Evolutionary conservation across 148 eudicot species (phyloP).

Genomic region (Euryodendron excelsum): DNA sequence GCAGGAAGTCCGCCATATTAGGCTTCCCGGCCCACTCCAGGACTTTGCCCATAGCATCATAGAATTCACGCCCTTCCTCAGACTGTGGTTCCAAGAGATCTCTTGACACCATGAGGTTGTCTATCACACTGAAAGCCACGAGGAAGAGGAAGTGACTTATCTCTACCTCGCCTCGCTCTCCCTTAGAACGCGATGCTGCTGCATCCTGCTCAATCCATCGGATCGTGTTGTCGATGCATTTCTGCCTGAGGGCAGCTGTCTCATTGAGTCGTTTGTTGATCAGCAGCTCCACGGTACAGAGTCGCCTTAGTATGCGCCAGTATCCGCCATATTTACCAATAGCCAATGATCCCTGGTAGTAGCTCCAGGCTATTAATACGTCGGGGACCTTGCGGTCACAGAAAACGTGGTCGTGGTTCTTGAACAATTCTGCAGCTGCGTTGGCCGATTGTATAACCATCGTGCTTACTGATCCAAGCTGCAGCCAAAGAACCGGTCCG

Average conservation of each 20-base stretch:
- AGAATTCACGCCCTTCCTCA: slow-evolving; percentile 19
- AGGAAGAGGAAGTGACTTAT: not conserved
- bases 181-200: not conserved
- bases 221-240: slow-evolving; percentile 20
- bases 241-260: slow-evolving; percentile 10
- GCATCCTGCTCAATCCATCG: slow-evolving; percentile 29
- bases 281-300: slow-evolving; percentile 22
- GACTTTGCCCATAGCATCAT: slow-evolving; percentile 11
- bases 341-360: slow-evolving; percentile 14
- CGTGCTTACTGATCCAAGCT: too few relatives aligned
- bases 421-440: too few relatives aligned
- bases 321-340: slow-evolving; percentile 16
- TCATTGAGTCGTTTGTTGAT: slow-evolving; percentile 21
- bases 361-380: slow-evolving; percentile 20
- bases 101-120: slow-evolving; percentile 6
- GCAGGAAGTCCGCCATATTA: slow-evolving; percentile 25
- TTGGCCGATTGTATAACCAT: too few relatives aligned
- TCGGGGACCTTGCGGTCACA: too few relatives aligned
- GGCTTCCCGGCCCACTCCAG: slow-evolving; percentile 27
- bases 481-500: too few relatives aligned
- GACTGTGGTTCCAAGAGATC: slow-evolving; percentile 1
- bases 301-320: slow-evolving; percentile 20
- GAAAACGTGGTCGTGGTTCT: too few relatives aligned
- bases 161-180: slow-evolving; percentile 3
- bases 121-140: not conserved